These are phyloP conservation scores for Chytriomyces sp. DNA, from an alignment of 192 early-diverging fungal genomes.

Conservation along the genomic window DNA sequence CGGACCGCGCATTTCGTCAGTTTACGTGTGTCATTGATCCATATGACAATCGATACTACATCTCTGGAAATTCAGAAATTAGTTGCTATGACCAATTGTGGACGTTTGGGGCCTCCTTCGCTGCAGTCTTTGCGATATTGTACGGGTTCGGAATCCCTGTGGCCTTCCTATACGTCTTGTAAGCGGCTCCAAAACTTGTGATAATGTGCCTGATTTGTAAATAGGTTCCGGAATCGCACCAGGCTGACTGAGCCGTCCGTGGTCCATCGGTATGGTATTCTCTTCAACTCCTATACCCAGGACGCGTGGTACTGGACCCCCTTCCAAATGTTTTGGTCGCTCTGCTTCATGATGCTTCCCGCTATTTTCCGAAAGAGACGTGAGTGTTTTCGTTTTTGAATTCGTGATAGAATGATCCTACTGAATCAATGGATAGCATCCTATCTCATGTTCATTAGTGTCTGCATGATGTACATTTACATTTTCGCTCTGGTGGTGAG, in stretches of 20 bases:
- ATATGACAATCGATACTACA: constrained; percentile 21
- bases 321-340: constrained; percentile 24
- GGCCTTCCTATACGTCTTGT: background rate
- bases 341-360: constrained; percentile 24
- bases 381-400: too few relatives aligned
- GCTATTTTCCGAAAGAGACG: constrained; percentile 10
- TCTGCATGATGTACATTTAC: constrained; percentile 22
- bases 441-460: constrained; percentile 18
- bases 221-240: background rate
- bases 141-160: constrained; percentile 21
- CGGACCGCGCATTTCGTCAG: constrained; percentile 17
- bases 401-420: too few relatives aligned
- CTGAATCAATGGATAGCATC: too few relatives aligned
- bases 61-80: constrained; percentile 16
- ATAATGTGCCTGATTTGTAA: background rate
- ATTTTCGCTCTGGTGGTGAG: constrained; percentile 19
- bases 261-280: background rate
- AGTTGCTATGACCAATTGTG: constrained; percentile 11
- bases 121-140: constrained; percentile 1
- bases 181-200: background rate
- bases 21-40: constrained; percentile 13
- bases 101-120: constrained; percentile 1
- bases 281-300: constrained; percentile 3
- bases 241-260: background rate
- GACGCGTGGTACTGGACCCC: constrained; percentile 22